Evolutionary conservation across 345 rosid species (phyloP), one percentile per base, ranked within the genome.

Genomic region (Sonneratia caseolaris): DNA sequence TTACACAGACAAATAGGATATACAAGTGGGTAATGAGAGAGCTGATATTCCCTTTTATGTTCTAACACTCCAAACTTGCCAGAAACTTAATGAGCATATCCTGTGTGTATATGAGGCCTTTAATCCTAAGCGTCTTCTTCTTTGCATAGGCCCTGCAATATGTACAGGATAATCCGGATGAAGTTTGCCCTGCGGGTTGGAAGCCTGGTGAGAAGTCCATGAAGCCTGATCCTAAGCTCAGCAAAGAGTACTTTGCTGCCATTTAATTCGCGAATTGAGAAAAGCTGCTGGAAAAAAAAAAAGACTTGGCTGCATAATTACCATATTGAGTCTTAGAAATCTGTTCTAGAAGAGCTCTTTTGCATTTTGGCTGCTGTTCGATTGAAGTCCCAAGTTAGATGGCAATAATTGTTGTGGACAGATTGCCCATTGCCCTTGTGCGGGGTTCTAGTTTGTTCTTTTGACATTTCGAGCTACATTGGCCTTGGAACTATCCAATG

Each of bases 131-230:
- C 57, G 27, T 68, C 4, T n/a, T 13, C 61, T 38, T 53, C 37
- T 16, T 35, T 48, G 75, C 37, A 38, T 90, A 95, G 99, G 99
- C 99, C 22, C 79, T 92, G 78, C 97, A 89, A 77, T 92, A 89
- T 24, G 97, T 95, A 70, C 97, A 95, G 75, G 99, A 95, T 24
- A 95, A 95, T 64, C 98, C 98, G 0, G 99, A 95, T 70, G 99
- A 92, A 78, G 99, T 95, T 71, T 92, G 99, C 86, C 99, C 99
- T 0, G 99, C 97, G 5, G 99, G 98, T 66, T 95, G 99, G 99
- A 90, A 95, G 84, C 98, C 99, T 0, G 98, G 98, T 6, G 98
- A 92, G 76, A 95, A 84, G 81, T 92, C 99, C 68, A 90, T 95
- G 99, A 95, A 95, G 82, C 97, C 94, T 16, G 94, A 95, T 86